Percentiles rank a stretch among this genome's conserved stretches.
These are phyloP conservation scores for Zymoseptoria brevis DNA, from an alignment of 2,329 filamentous ascomycete species.

Conservation along the genomic window DNA sequence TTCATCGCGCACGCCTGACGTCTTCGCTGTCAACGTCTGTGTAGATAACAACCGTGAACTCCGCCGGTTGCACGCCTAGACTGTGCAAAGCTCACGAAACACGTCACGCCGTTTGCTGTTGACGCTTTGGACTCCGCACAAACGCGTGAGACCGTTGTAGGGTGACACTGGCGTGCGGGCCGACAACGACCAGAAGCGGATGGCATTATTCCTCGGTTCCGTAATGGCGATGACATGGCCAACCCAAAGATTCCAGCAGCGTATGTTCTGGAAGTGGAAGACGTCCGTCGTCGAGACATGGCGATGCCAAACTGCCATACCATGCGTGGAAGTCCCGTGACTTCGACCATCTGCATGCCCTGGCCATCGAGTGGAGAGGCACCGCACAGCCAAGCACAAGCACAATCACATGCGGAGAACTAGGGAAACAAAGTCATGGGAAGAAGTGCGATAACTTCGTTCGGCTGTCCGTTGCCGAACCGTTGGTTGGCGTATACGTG, in stretches of 20 bases:
- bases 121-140: neutral
- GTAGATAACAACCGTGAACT: neutral
- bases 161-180: neutral
- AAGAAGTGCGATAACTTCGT: neutral
- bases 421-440: neutral
- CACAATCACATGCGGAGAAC: neutral
- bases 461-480: neutral
- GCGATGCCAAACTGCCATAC: neutral
- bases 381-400: neutral
- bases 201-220: neutral
- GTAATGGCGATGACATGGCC: neutral
- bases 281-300: neutral
- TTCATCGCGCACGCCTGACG: neutral
- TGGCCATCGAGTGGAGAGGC: neutral
- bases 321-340: neutral
- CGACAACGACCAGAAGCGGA: neutral
- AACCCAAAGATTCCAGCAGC: too few species aligned
- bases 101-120: neutral
- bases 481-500: neutral
- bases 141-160: neutral
- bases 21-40: neutral
- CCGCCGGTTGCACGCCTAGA: neutral
- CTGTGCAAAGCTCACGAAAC: neutral
- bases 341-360: neutral
- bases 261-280: neutral